Base-by-base conservation (phyloP, 345 rosid species). In the Bruguiera gymnorhiza region DNA sequence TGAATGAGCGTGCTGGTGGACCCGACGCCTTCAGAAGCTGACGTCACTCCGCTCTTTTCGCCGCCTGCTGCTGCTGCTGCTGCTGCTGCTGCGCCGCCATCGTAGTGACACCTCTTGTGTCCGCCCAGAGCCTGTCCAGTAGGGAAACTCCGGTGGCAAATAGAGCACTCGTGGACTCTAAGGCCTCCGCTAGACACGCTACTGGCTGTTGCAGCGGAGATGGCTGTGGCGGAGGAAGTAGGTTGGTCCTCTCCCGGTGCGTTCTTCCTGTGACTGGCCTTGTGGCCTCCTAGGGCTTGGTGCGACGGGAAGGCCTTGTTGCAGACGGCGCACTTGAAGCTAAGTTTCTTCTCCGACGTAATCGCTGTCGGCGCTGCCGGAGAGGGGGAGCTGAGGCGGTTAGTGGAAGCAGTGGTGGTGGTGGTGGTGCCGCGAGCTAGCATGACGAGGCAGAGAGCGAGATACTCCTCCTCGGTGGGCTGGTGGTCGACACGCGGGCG, bases 81-180 rank as follows among this genome's bases (percentile, higher is more conserved):
- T n/a, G 29, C 27, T 54, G 58, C 27, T 13, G 59, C 74, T 3
- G 30, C 32, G 39, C 67, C 63, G 48, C 76, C 78, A 8, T 71
- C 79, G 61, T 70, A 76, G 68, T 76, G 79, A 34, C 75, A 32
- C 68, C 79, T 60, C 52, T 70, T 78, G 43, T 89, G 97, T 54
- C 92, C 87, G 61, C 88, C 92, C 75, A 92, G 64, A 52, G 87
- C 96, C 16, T 76, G 79, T 54, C 79, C 79, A 0, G 75, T 60
- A 3, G 79, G 65, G 11, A 76, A 76, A 5, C n/a, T 27, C 71
- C 24, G 62, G 50, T 76, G 72, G 63, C 79, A 76, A 66, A 76
- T 66, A 10, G 75, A 70, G 60, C 79, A 76, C 75, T 70, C 75
- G 43, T 76, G 79, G 24, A 21, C 0, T 46, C 51, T 76, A 19